A percentile compares a stretch with the other conserved stretches of the same genome.
These are phyloP conservation scores for Alisma plantagoaquatica DNA, from an alignment of 106 monocot genomes.

Conservation along the genomic window DNA sequence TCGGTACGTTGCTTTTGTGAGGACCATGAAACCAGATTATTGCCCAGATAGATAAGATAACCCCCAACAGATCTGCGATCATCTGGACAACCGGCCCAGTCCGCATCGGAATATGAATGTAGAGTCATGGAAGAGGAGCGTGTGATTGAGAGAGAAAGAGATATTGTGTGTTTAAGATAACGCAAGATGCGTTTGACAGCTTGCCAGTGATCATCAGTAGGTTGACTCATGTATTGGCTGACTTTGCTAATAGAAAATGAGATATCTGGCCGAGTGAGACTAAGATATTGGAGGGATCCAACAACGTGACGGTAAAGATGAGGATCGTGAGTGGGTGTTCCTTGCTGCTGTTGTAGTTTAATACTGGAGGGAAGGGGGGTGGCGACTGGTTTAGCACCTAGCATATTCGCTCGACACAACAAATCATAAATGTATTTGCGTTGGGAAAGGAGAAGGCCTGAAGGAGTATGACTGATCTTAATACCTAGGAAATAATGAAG, in stretches of 20 bases:
- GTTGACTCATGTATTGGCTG: background rate
- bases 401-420: background rate
- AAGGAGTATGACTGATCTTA: background rate
- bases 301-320: background rate
- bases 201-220: background rate
- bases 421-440: background rate
- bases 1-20: conserved; percentile 5
- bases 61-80: background rate
- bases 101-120: background rate
- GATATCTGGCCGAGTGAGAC: background rate
- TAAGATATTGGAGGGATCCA: background rate
- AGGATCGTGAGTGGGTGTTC: background rate
- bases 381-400: background rate
- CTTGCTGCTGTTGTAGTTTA: background rate
- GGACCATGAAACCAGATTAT: background rate
- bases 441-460: conserved; percentile 1
- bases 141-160: background rate
- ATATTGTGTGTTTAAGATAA: background rate
- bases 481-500: conserved; percentile 4
- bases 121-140: background rate
- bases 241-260: background rate
- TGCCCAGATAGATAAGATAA: background rate
- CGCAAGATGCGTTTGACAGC: background rate
- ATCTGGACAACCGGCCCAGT: background rate
- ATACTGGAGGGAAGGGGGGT: background rate